Evolutionary conservation across 306 rosid genomes (phyloP).

Genomic region (Phaseolus lunatus): DNA sequence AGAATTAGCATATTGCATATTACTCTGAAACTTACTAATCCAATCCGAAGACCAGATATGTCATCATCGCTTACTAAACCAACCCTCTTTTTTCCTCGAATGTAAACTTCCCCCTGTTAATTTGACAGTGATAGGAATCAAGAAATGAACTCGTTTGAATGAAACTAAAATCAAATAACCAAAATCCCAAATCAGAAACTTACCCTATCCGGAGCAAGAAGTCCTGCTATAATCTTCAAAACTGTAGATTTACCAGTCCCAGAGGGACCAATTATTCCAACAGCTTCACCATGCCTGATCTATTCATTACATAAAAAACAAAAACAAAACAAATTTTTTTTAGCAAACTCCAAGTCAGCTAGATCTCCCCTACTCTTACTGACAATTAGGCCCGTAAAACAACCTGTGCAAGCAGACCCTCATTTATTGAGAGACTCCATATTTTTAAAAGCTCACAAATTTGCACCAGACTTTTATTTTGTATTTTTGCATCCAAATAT

Average conservation of each 20-base stretch:
- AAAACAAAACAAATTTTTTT: slow-evolving; percentile 6
- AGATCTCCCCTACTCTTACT: not conserved
- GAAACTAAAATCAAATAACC: slow-evolving; percentile 22
- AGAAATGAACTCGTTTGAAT: slow-evolving; percentile 8
- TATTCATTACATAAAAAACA: slow-evolving; percentile 43
- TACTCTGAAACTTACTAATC: slow-evolving; percentile 67
- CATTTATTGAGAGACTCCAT: too few species aligned
- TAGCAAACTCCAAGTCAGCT: slow-evolving; percentile 33
- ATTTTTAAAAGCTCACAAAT: too few species aligned
- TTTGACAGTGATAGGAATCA: slow-evolving; percentile 33
- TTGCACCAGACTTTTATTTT: too few species aligned
- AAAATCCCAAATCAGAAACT: slow-evolving; percentile 17
- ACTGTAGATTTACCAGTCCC: slow-evolving; percentile 97
- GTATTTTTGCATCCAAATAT: too few species aligned
- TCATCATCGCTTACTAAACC: slow-evolving; percentile 93
- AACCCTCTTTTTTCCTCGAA: slow-evolving; percentile 81
- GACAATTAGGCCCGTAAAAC: not conserved
- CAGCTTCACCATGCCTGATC: slow-evolving; percentile 99
- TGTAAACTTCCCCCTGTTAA: slow-evolving; percentile 91
- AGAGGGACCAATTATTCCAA: slow-evolving; percentile 98
- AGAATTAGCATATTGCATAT: slow-evolving; percentile 27
- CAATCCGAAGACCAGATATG: slow-evolving; percentile 91
- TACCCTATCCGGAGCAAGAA: slow-evolving; percentile 93
- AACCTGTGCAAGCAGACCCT: too few species aligned
- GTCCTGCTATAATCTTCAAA: slow-evolving; percentile 93